phyloP scores from a whole-genome alignment of 495 filamentous ascomycete genomes.

The Cercophora scortea region DNA sequence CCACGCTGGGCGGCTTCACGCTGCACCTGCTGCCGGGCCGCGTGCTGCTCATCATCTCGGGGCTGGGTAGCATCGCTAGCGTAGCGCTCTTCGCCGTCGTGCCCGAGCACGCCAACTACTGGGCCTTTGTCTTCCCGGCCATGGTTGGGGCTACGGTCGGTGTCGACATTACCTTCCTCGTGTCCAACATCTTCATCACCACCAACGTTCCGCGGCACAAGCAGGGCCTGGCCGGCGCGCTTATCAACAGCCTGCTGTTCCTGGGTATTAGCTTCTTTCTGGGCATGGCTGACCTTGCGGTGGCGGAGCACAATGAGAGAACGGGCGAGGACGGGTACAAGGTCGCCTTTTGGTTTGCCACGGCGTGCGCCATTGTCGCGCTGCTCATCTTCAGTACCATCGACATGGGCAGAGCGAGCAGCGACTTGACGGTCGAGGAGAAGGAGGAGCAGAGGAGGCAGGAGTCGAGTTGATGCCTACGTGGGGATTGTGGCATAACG shows the following conservation, averaged over 20 bases:
- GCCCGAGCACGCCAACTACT: slow-evolving; percentile 48
- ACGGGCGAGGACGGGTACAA: slow-evolving; percentile 47
- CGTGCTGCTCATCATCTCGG: slow-evolving; percentile 59
- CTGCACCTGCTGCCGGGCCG: slow-evolving; percentile 70
- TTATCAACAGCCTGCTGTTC: slow-evolving; percentile 49
- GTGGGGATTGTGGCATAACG: no score
- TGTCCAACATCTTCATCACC: slow-evolving; percentile 80
- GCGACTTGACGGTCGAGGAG: slow-evolving; percentile 47
- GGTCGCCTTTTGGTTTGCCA: slow-evolving; percentile 61
- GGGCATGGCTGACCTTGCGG: slow-evolving; percentile 63
- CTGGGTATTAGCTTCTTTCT: slow-evolving; percentile 81
- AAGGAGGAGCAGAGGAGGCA: slow-evolving; percentile 1
- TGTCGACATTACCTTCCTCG: slow-evolving; percentile 77
- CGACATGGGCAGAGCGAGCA: slow-evolving; percentile 56
- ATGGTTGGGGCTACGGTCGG: slow-evolving; percentile 79
- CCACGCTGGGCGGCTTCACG: slow-evolving; percentile 63
- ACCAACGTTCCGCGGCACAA: slow-evolving; percentile 58
- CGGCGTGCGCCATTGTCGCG: slow-evolving; percentile 47
- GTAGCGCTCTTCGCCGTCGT: slow-evolving; percentile 66
- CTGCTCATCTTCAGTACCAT: slow-evolving; percentile 54
- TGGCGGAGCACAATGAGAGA: slow-evolving; percentile 37
- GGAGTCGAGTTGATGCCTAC: neutral
- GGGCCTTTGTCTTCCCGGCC: slow-evolving; percentile 66
- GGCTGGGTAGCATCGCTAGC: slow-evolving; percentile 54
- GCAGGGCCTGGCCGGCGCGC: slow-evolving; percentile 71